Conservation (phyloP, 2,329 filamentous ascomycete genomes). For the Falciphora oryzae region DNA sequence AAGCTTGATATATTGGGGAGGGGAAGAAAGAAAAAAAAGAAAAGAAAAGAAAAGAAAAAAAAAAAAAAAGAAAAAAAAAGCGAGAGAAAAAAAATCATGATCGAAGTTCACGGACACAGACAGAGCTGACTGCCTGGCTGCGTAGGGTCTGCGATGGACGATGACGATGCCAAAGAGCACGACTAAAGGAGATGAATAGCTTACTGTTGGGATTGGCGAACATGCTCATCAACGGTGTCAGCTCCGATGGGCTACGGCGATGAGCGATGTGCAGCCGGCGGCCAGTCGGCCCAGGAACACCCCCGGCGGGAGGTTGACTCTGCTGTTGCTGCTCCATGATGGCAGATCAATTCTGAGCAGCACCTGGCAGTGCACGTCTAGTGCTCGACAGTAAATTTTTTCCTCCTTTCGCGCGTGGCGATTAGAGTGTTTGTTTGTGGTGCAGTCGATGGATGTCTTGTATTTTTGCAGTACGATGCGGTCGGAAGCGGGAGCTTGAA, state of each 20-base stretch:
- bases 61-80: not conserved
- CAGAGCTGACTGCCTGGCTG: not conserved
- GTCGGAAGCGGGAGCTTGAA: slow-evolving; percentile 3
- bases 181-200: slow-evolving; percentile 19
- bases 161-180: not conserved
- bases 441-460: not conserved
- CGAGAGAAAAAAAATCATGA: not conserved
- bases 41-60: not conserved
- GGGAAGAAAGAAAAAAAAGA: not conserved
- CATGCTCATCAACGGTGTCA: slow-evolving; percentile 97
- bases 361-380: slow-evolving; percentile 33
- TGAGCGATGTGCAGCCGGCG: slow-evolving; percentile 96
- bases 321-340: slow-evolving; percentile 62
- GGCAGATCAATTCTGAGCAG: slow-evolving; percentile 15
- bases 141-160: not conserved
- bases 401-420: slow-evolving; percentile 1
- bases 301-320: slow-evolving; percentile 45
- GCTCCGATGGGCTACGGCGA: slow-evolving; percentile 91
- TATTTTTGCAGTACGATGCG: not conserved
- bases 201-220: slow-evolving; percentile 61
- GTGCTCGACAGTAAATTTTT: slow-evolving; percentile 29
- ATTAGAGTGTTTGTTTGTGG: not conserved
- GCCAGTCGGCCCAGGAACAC: slow-evolving; percentile 68
- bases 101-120: not conserved
- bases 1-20: not conserved